Evolutionary conservation across 305 asterid genomes (phyloP).

Genomic region (Euphrasia arctica): DNA sequence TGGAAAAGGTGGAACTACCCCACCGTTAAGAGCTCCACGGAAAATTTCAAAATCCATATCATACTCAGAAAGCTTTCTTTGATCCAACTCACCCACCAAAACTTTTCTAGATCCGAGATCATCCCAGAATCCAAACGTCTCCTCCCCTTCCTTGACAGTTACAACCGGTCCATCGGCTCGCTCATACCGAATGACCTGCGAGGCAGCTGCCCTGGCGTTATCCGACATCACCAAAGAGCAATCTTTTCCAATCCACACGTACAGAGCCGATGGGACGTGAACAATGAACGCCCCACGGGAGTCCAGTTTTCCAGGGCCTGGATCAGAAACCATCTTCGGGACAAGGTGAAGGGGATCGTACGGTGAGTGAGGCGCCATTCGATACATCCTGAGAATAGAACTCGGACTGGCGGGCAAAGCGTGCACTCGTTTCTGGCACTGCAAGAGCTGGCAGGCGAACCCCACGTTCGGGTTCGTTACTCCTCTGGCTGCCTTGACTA

Average conservation of each 20-base stretch:
- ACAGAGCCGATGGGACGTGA: constrained; percentile 72
- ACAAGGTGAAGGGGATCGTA: constrained; percentile 95
- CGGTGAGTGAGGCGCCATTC: constrained; percentile 91
- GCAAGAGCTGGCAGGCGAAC: constrained; percentile 86
- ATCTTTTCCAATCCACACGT: constrained; percentile 72
- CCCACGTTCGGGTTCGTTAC: constrained; percentile 94
- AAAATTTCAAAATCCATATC: constrained; percentile 78
- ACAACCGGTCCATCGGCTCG: constrained; percentile 59
- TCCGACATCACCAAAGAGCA: constrained; percentile 65
- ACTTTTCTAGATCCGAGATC: constrained; percentile 35
- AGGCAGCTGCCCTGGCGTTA: constrained; percentile 67
- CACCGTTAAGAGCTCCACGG: constrained; percentile 70
- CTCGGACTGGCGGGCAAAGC: constrained; percentile 86
- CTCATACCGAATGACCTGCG: constrained; percentile 79
- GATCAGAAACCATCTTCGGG: constrained; percentile 69
- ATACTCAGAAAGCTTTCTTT: constrained; percentile 48
- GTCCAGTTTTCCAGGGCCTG: constrained; percentile 59
- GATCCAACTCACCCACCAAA: constrained; percentile 33
- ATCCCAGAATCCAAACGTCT: constrained; percentile 69
- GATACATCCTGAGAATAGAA: constrained; percentile 70
- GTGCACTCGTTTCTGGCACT: constrained; percentile 85
- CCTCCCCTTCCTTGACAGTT: constrained; percentile 67
- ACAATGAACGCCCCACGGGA: constrained; percentile 90
- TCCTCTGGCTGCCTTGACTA: constrained; percentile 78
- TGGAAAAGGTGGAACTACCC: constrained; percentile 80